Percentiles rank a stretch among this genome's conserved stretches.
phyloP scores from a whole-genome alignment of 2,329 filamentous ascomycete species.

The Amylocarpus encephaloides region DNA sequence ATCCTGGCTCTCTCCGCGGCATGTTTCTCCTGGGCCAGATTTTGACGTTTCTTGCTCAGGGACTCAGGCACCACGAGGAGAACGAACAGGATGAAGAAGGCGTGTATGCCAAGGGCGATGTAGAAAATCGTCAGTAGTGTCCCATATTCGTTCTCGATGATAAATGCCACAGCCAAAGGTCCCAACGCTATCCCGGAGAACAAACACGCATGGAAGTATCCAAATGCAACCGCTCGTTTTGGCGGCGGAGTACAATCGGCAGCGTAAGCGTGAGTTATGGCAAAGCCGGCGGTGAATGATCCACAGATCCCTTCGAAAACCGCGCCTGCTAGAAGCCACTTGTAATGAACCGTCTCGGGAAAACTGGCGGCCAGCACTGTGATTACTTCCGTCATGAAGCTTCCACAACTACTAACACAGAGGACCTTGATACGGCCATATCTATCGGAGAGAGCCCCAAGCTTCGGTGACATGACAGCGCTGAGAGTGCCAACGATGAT shows the following conservation, averaged over 20 bases:
- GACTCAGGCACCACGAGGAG: constrained; percentile 76
- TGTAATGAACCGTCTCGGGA: constrained; percentile 66
- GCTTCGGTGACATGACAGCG: constrained; percentile 72
- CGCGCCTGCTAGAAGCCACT: constrained; percentile 71
- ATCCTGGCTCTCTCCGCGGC: constrained; percentile 36
- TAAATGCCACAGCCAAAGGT: constrained; percentile 71
- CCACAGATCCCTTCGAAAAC: constrained; percentile 78
- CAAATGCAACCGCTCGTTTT: constrained; percentile 74
- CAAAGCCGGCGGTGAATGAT: constrained; percentile 79
- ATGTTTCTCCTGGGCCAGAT: constrained; percentile 63
- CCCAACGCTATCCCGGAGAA: constrained; percentile 87
- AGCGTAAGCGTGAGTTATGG: constrained; percentile 75
- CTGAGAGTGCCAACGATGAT: constrained; percentile 71
- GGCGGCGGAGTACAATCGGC: constrained; percentile 82
- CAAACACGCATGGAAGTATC: constrained; percentile 82
- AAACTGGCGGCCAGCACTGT: constrained; percentile 73
- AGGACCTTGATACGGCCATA: constrained; percentile 74
- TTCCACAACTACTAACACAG: constrained; percentile 66
- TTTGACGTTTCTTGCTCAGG: constrained; percentile 65
- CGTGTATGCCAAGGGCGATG: constrained; percentile 64
- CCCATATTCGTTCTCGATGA: constrained; percentile 66
- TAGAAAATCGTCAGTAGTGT: constrained; percentile 80
- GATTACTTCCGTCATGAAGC: constrained; percentile 66
- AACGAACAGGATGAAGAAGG: constrained; percentile 67
- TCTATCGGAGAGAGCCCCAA: constrained; percentile 81